A percentile compares a stretch with the other conserved stretches of the same genome.
These are phyloP conservation scores for Quercus lobata DNA, from an alignment of 331 rosid genomes.

Conservation along the genomic window DNA sequence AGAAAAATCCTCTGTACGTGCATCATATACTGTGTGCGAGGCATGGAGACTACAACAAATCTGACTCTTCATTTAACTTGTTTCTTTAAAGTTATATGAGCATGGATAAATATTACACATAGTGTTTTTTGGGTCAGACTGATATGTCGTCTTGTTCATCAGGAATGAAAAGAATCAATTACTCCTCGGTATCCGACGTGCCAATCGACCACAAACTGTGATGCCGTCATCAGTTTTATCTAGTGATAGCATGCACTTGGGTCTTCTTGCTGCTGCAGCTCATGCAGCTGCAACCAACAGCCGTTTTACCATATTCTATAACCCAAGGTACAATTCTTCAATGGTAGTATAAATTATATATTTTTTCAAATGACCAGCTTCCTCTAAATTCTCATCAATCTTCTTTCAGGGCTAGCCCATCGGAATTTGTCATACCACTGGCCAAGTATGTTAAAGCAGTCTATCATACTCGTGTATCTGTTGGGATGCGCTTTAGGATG, in stretches of 20 bases:
- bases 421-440: constrained; percentile 62
- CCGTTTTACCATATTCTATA: constrained; percentile 60
- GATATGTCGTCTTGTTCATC: constrained; percentile 5
- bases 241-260: constrained; percentile 98
- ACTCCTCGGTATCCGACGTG: constrained; percentile 56
- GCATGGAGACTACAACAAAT: background rate
- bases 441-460: constrained; percentile 60
- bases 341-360: background rate
- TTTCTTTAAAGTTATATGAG: background rate
- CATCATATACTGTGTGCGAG: background rate
- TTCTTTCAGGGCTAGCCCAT: constrained; percentile 57
- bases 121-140: background rate
- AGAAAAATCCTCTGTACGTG: background rate
- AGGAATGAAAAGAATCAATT: constrained; percentile 72
- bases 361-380: background rate
- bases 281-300: constrained; percentile 95
- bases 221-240: constrained; percentile 84
- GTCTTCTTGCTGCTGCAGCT: constrained; percentile 99
- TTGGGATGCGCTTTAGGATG: constrained; percentile 99
- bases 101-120: background rate
- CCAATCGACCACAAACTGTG: constrained; percentile 56
- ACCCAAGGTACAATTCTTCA: constrained; percentile 43
- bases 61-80: background rate
- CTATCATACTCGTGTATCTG: constrained; percentile 89
- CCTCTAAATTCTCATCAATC: background rate